Conservation (phyloP, 192 early-diverging fungal genomes). For the Umbelopsis ramanniana region DNA sequence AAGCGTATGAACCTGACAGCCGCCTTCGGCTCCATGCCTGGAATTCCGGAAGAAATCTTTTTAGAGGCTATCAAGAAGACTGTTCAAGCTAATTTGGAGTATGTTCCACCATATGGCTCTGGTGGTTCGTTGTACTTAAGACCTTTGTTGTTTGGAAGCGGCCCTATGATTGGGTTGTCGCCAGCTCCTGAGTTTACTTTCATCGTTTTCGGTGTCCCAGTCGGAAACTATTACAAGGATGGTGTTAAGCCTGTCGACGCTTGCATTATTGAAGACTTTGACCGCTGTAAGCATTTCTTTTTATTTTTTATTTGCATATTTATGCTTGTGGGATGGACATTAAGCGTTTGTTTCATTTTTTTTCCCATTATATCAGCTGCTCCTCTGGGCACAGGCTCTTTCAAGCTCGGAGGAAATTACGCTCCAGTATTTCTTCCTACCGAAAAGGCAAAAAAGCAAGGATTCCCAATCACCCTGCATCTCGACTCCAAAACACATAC, state of each 20-base stretch:
- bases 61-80: slow-evolving; percentile 58
- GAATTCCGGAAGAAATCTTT: slow-evolving; percentile 64
- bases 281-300: slow-evolving; percentile 69
- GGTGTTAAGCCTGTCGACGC: slow-evolving; percentile 68
- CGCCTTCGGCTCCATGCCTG: slow-evolving; percentile 60
- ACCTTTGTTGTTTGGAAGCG: slow-evolving; percentile 71
- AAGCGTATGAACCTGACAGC: slow-evolving; percentile 61
- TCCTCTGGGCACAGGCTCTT: slow-evolving; percentile 59
- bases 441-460: slow-evolving; percentile 61
- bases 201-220: slow-evolving; percentile 70
- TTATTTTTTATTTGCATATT: background rate
- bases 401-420: slow-evolving; percentile 80
- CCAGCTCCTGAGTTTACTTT: slow-evolving; percentile 63
- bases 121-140: slow-evolving; percentile 74
- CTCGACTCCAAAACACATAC: slow-evolving; percentile 67
- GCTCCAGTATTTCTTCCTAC: slow-evolving; percentile 66
- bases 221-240: slow-evolving; percentile 67
- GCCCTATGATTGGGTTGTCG: slow-evolving; percentile 65
- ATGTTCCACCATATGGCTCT: slow-evolving; percentile 72
- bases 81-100: slow-evolving; percentile 69
- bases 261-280: slow-evolving; percentile 66
- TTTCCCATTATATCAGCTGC: slow-evolving; percentile 38
- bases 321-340: too few species aligned
- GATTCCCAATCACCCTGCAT: slow-evolving; percentile 73
- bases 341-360: too few species aligned